Percentiles rank a stretch among this genome's conserved stretches.
Evolutionary conservation across 2,329 filamentous ascomycete genomes (phyloP).

Genomic region (Raffaelea deltoideospora): DNA sequence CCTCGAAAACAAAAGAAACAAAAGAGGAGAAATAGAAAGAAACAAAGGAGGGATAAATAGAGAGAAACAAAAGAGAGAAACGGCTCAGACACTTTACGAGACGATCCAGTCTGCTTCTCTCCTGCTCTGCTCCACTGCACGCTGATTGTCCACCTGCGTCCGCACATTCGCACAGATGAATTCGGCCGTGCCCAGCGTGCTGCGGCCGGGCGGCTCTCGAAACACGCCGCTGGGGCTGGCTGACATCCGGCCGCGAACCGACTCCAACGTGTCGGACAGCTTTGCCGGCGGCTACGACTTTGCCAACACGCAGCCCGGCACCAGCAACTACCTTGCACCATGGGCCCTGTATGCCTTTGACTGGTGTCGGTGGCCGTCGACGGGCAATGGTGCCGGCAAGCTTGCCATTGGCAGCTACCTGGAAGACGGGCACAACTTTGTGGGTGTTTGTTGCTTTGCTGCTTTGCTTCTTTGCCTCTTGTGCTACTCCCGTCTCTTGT

Average conservation of each 20-base stretch:
- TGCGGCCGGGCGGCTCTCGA: conserved; percentile 47
- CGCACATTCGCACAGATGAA: conserved; percentile 6
- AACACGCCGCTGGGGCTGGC: conserved; percentile 84
- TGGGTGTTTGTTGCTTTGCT: conserved; percentile 25
- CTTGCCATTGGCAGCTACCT: conserved; percentile 91
- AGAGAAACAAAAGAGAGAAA: too few species aligned
- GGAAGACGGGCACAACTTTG: conserved; percentile 96
- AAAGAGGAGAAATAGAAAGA: too few species aligned
- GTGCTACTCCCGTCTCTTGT: conserved; percentile 2
- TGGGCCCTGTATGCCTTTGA: conserved; percentile 96
- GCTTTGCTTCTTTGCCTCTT: background rate
- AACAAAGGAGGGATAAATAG: too few species aligned
- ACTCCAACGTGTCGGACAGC: conserved; percentile 65
- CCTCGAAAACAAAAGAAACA: too few species aligned
- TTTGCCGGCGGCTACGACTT: conserved; percentile 53
- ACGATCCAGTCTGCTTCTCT: background rate
- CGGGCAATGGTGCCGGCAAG: conserved; percentile 71
- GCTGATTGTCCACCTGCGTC: background rate
- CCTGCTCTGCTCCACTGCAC: background rate
- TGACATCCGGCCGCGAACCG: conserved; percentile 77
- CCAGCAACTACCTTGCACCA: conserved; percentile 85
- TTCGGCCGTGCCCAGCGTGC: conserved; percentile 38
- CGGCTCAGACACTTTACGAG: too few species aligned
- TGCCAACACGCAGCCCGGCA: conserved; percentile 49
- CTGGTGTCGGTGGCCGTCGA: conserved; percentile 96